Base-by-base conservation (phyloP, 106 monocot genomes). In the Dioscorea zingiberensis region DNA sequence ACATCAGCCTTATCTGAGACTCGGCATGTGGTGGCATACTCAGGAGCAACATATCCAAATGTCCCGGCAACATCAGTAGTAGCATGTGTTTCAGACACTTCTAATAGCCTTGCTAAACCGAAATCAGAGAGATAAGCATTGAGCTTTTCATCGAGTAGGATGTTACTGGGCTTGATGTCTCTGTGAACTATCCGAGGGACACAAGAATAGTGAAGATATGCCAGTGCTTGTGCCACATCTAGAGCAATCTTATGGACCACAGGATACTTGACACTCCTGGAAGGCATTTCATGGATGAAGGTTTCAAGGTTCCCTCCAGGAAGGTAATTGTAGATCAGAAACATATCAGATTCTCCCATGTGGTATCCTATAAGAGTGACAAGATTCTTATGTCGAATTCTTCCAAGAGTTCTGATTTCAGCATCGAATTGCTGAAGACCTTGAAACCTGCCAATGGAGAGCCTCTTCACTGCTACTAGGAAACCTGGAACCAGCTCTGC, bases 131-230 rank as follows among this genome's bases (percentile, higher is more conserved):
- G 73, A 71, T 89, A 89, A 25, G 88, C 84, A 71, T 84, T 84
- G 1, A 68, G 71, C 61, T 81, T 67, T 64, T 81, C 84, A 48
- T 89, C 88, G 21, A 89, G 84, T 61, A 89, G 53, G 67, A 89
- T 89, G 51, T 89, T 89, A 60, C 84, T 89, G 1, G 88, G 88
- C 60, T 89, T 89, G 56, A 89, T 84, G 59, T 89, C 88, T 44
- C 88, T 71, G 44, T 89, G 88, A 60, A 89, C 78, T 25, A 89
- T 89, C 13, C 88, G 62, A 11, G 88, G 88, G 15, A 65, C 65
- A 29, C 88, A 84, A 22, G 81, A 78, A 22, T 81, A 78, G 64
- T 89, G 88, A n/a, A 89, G 81, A 54, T 76, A 89, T 25, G 75
- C 62, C 2, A 84, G 44, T 13, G 80, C 83, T 38, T 78, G 78